phyloP scores from a whole-genome alignment of 306 rosid species.

The Crotalaria pallida region DNA sequence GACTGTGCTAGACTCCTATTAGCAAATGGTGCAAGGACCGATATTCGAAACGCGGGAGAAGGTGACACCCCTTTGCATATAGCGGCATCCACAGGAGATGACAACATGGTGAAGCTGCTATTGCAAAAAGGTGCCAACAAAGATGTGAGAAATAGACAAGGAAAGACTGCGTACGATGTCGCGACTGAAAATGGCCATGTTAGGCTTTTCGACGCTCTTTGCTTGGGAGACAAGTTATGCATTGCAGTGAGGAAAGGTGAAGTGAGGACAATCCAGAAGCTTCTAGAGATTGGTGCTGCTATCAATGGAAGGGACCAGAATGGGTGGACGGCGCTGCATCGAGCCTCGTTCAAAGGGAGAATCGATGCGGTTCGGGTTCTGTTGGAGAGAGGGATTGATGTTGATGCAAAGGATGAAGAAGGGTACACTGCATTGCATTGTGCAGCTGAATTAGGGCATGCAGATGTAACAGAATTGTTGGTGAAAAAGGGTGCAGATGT shows the following conservation, averaged over 20 bases:
- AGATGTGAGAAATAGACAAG: slow-evolving; percentile 42
- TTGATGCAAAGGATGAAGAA: slow-evolving; percentile 64
- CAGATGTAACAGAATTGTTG: slow-evolving; percentile 52
- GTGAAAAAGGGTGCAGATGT: slow-evolving; percentile 72
- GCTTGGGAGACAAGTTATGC: slow-evolving; percentile 59
- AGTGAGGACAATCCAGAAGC: slow-evolving; percentile 45
- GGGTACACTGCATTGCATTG: slow-evolving; percentile 85
- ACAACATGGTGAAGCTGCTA: slow-evolving; percentile 59
- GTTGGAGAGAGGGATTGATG: slow-evolving; percentile 58
- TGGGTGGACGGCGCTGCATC: slow-evolving; percentile 79
- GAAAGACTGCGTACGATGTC: slow-evolving; percentile 57
- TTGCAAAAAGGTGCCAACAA: slow-evolving; percentile 68
- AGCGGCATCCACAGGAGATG: slow-evolving; percentile 66
- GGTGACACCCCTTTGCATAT: slow-evolving; percentile 66
- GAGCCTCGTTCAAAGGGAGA: slow-evolving; percentile 71
- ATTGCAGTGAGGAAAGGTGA: slow-evolving; percentile 64
- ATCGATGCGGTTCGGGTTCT: slow-evolving; percentile 37
- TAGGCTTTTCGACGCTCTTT: slow-evolving; percentile 53
- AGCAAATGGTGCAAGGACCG: slow-evolving; percentile 50
- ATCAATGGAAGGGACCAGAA: slow-evolving; percentile 69
- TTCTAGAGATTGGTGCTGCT: slow-evolving; percentile 50
- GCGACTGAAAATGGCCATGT: slow-evolving; percentile 56
- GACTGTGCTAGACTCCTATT: slow-evolving; percentile 60
- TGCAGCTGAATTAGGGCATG: slow-evolving; percentile 64
- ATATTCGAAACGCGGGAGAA: slow-evolving; percentile 34